Base-by-base conservation (phyloP, 495 filamentous ascomycete genomes). In the Ascodesmis nigricans region DNA sequence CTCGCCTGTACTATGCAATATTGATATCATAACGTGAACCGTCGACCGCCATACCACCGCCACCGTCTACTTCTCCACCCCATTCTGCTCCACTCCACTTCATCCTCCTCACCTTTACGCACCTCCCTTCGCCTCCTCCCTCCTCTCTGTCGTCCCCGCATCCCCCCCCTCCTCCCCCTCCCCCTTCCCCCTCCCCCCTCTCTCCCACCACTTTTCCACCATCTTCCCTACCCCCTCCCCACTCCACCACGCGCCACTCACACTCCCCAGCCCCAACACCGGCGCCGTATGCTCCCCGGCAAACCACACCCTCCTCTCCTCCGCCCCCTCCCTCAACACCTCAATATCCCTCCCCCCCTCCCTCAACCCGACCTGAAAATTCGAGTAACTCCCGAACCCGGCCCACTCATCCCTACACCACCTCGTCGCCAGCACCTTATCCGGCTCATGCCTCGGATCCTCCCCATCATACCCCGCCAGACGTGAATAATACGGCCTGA, bases 201-300 rank as follows among this genome's bases (percentile, higher is more conserved):
- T 40, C 36, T 31, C n/a, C n/a, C n/a, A n/a, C n/a, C n/a, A n/a
- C n/a, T n/a, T 29, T 31, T 47, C 50, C 33, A 62, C 55, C 18
- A 92, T 61, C 53, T 73, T 66, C 42, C 56, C 64, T 9, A 65
- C 83, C 4, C 63, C 63, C 56, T 93, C 78, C 0, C 84, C 84
- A 52, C 78, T 81, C 81, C 79, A 91, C 41, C 80, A 93, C 7
- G 83, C 83, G 1, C 83, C 83, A 2, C 79, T 83, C 7, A 71
- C 75, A 5, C 82, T 92, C 1, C 83, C 83, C 32, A 91, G 52
- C 10, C 77, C 79, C 13, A 83, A 69, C 54, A 91, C 90, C 18
- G 84, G 84, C 17, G 80, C 71, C 18, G 83, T 91, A 57, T 93
- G 87, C 54, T 97, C 84, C 0, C 84, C 84, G 0, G 84, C 87